These are phyloP conservation scores for Tagetes erecta DNA, from an alignment of 129 eudicot genomes.

Conservation along the genomic window DNA sequence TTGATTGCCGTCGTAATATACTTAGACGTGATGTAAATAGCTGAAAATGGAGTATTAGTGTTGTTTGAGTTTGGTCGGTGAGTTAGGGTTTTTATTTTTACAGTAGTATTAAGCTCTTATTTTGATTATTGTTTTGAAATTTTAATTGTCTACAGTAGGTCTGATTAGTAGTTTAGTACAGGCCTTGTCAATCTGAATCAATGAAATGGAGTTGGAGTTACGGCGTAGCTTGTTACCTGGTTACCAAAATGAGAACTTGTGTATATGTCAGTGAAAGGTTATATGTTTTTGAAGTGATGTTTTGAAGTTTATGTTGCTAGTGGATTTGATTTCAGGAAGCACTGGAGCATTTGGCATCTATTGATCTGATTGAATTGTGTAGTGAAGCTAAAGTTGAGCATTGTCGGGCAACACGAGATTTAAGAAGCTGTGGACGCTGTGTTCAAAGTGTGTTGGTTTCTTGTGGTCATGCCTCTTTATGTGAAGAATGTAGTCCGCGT, in stretches of 20 bases:
- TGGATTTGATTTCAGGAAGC: slow-evolving; percentile 60
- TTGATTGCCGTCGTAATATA: neutral
- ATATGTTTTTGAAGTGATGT: neutral
- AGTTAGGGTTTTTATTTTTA: slow-evolving; percentile 29
- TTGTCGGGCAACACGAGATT: slow-evolving; percentile 95
- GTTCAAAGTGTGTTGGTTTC: slow-evolving; percentile 75
- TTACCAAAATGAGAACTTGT: slow-evolving; percentile 7
- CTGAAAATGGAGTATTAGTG: neutral
- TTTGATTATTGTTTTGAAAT: neutral
- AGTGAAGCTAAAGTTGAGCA: slow-evolving; percentile 93
- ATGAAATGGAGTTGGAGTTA: neutral
- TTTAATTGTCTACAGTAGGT: slow-evolving; percentile 1
- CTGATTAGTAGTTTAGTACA: neutral
- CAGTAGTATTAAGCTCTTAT: too few species aligned
- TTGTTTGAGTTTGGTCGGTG: slow-evolving; percentile 16
- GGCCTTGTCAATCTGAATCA: neutral
- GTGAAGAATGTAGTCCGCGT: slow-evolving; percentile 92
- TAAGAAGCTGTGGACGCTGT: slow-evolving; percentile 86
- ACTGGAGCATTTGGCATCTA: slow-evolving; percentile 72
- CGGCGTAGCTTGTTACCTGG: neutral
- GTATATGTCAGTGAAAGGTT: neutral
- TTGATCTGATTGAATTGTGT: slow-evolving; percentile 80
- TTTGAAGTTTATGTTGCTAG: slow-evolving; percentile 18
- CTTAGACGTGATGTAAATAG: neutral
- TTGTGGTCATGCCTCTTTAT: slow-evolving; percentile 93